These are phyloP conservation scores for Sarocladium brachiariae DNA, from an alignment of 2,329 filamentous ascomycete species.

Conservation along the genomic window DNA sequence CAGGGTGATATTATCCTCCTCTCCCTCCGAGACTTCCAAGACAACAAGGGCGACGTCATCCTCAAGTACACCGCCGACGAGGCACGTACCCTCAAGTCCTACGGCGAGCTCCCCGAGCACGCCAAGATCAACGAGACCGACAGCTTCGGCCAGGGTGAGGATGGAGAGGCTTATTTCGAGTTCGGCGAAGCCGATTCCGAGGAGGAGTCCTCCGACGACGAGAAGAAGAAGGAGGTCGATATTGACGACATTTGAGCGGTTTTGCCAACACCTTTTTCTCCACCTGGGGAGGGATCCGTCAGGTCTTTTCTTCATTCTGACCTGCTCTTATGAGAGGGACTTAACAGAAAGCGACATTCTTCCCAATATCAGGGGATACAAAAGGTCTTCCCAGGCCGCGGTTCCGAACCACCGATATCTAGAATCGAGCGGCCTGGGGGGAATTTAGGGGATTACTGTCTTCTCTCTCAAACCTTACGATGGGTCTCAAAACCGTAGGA, in stretches of 20 bases:
- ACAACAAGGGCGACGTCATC: conserved; percentile 94
- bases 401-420: neutral
- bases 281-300: neutral
- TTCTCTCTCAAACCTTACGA: conserved; percentile 52
- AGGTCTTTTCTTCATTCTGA: neutral
- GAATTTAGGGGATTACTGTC: conserved; percentile 44
- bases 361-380: neutral
- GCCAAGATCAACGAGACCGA: conserved; percentile 99
- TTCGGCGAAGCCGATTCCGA: conserved; percentile 86
- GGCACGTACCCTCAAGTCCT: conserved; percentile 89
- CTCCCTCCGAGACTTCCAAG: conserved; percentile 85
- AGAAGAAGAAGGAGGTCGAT: conserved; percentile 70
- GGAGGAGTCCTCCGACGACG: conserved; percentile 40
- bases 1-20: conserved; percentile 91
- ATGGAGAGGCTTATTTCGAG: conserved; percentile 96
- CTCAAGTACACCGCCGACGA: conserved; percentile 96
- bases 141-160: conserved; percentile 83
- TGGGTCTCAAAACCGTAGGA: conserved; percentile 9
- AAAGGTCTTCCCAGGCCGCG: neutral
- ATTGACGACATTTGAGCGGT: conserved; percentile 84
- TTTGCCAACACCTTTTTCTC: neutral
- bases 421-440: neutral
- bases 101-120: conserved; percentile 92
- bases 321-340: neutral
- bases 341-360: neutral